Evolutionary conservation across 1,139 yeast species (phyloP), one percentile per base, ranked within the genome.

Genomic region (Lodderomyces orthopsilosis): DNA sequence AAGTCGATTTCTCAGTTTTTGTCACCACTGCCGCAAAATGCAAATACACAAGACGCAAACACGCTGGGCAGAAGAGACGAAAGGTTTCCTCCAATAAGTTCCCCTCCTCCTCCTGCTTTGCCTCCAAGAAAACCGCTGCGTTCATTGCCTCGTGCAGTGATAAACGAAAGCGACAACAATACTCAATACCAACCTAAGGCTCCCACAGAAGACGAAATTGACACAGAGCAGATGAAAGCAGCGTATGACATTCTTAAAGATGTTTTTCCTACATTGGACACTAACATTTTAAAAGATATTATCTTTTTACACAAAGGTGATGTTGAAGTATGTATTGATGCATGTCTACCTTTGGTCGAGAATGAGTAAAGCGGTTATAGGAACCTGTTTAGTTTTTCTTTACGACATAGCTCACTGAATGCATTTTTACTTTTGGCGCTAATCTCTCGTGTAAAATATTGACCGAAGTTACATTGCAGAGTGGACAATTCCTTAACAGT

Each of bases 181-280:
- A 23, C 26, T 23, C n/a, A 34, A 26, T 46, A 44, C 33, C 51
- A 45, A 30, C 55, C 46, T 26, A 46, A 43, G 13, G 42, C 49
- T 9, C 52, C 48, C 12, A 33, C 46, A 1, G 46, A 41, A 27
- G 42, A 45, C 13, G 51, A 44, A 32, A 40, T 47, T 15, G 50
- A 54, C 44, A 35, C 51, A 13, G 48, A 46, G 23, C 46, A 44
- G 4, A 51, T 60, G 46, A 57, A 61, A 24, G 57, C 58, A 32
- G 57, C 69, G 0, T 68, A 62, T 40, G 66, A 65, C 3, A 77
- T 79, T 2, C 67, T 90, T 41, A 66, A 66, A 24, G 83, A 81
- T 44, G 86, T 90, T 79, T 89, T 90, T 62, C 95, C 96, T 1
- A 70, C 69, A 30, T 66, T 89, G 46, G 96, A 89, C 52, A 67